phyloP scores from a whole-genome alignment of 225 moss, liverwort and hornwort genomes.

The Straminergon stramineum region DNA sequence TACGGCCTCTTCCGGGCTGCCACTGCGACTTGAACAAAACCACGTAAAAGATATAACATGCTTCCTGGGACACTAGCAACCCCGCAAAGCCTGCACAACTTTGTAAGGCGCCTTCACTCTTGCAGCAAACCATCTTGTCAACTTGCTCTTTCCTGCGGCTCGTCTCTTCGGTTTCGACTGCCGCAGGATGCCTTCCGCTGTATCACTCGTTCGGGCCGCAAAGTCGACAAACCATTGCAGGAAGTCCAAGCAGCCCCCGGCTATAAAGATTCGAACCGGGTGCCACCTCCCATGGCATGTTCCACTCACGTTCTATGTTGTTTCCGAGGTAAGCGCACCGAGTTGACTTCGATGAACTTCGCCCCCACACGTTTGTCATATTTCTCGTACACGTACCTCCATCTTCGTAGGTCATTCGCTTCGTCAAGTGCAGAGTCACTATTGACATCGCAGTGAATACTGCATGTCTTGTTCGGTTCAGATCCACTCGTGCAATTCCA shows the following conservation, averaged over 20 bases:
- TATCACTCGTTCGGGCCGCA: neutral
- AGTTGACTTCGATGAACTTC: slow-evolving; percentile 7
- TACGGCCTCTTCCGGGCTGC: neutral
- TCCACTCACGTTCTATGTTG: slow-evolving; percentile 3
- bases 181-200: neutral
- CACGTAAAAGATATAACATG: neutral
- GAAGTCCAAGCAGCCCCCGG: neutral
- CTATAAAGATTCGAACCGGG: neutral
- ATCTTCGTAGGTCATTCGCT: slow-evolving; percentile 18
- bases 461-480: slow-evolving; percentile 2
- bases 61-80: neutral
- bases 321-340: slow-evolving; percentile 13
- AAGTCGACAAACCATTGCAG: neutral
- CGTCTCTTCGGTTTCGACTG: slow-evolving; percentile 3
- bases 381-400: slow-evolving; percentile 25
- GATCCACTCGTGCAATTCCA: slow-evolving; percentile 19
- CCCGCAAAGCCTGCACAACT: neutral
- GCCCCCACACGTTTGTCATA: slow-evolving; percentile 16
- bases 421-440: slow-evolving; percentile 19
- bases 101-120: neutral
- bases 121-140: neutral
- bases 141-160: slow-evolving; percentile 4
- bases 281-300: neutral
- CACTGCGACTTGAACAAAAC: slow-evolving; percentile 4
- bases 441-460: neutral